Conservation (phyloP, 31 red algal genomes). For the Asparagopsis taxiformis region DNA sequence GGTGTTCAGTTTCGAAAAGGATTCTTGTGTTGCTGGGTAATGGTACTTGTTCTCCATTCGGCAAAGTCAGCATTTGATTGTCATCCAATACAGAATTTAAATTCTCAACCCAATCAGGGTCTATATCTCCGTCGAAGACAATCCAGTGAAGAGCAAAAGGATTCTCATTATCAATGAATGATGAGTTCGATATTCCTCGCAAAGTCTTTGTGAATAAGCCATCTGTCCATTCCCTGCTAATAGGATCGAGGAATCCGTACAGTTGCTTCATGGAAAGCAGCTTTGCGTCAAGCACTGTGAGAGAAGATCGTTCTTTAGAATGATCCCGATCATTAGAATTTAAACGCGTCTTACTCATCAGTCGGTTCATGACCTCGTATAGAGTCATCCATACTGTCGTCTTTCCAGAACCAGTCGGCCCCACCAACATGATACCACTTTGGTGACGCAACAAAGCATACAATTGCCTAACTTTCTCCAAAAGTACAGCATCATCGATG, state of each 20-base stretch:
- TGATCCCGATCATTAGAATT: not conserved
- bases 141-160: conserved; percentile 65
- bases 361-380: conserved; percentile 32
- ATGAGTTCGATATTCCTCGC: conserved; percentile 24
- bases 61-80: conserved; percentile 70
- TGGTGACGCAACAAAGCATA: conserved; percentile 62
- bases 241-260: conserved; percentile 71
- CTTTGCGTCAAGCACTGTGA: conserved; percentile 85
- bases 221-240: conserved; percentile 84
- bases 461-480: conserved; percentile 79
- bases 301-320: conserved; percentile 16
- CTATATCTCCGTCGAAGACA: conserved; percentile 86
- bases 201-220: conserved; percentile 75
- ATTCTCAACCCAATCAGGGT: conserved; percentile 86
- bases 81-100: conserved; percentile 90
- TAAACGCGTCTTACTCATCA: not conserved
- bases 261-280: conserved; percentile 58
- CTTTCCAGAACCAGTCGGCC: conserved; percentile 73
- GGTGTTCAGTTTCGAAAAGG: conserved; percentile 67
- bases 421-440: conserved; percentile 72
- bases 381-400: conserved; percentile 57
- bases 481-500: conserved; percentile 15
- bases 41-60: conserved; percentile 77
- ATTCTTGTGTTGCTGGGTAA: conserved; percentile 56
- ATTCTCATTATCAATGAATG: not conserved